These are phyloP conservation scores for Pyricularia sp. DNA, from an alignment of 2,329 filamentous ascomycete genomes.

Conservation along the genomic window DNA sequence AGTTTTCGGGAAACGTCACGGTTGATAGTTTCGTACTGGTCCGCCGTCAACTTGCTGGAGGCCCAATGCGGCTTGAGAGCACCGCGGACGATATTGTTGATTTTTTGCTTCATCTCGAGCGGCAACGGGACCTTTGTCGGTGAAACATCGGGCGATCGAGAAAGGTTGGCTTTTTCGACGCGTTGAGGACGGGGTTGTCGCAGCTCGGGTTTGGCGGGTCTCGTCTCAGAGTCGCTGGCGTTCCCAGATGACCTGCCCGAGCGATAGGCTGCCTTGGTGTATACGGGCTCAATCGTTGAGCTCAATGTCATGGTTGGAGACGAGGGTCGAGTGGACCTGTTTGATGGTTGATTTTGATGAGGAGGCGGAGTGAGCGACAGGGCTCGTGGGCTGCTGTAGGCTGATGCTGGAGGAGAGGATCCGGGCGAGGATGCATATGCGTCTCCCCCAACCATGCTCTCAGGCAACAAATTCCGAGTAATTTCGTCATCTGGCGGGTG, in stretches of 20 bases:
- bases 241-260: slow-evolving; percentile 40
- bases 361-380: slow-evolving; percentile 63
- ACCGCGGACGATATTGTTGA: slow-evolving; percentile 78
- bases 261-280: slow-evolving; percentile 67
- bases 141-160: slow-evolving; percentile 55
- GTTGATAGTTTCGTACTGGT: slow-evolving; percentile 90
- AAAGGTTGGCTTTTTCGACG: slow-evolving; percentile 28
- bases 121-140: slow-evolving; percentile 58
- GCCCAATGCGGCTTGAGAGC: slow-evolving; percentile 78
- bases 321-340: slow-evolving; percentile 44
- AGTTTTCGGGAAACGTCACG: slow-evolving; percentile 79
- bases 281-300: slow-evolving; percentile 63
- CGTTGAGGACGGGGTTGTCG: slow-evolving; percentile 43
- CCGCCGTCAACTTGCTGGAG: slow-evolving; percentile 69
- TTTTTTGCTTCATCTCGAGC: slow-evolving; percentile 71
- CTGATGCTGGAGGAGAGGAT: slow-evolving; percentile 57
- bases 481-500: slow-evolving; percentile 48
- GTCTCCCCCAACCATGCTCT: slow-evolving; percentile 20
- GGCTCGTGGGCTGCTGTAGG: slow-evolving; percentile 57
- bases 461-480: slow-evolving; percentile 28
- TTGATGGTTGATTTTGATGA: slow-evolving; percentile 19
- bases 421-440: slow-evolving; percentile 22
- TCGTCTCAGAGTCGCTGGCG: slow-evolving; percentile 27
- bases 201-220: slow-evolving; percentile 28
- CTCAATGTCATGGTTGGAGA: slow-evolving; percentile 56